These are phyloP conservation scores for Cyberlindnera mrakii DNA, from an alignment of 805 yeast species.

Conservation along the genomic window DNA sequence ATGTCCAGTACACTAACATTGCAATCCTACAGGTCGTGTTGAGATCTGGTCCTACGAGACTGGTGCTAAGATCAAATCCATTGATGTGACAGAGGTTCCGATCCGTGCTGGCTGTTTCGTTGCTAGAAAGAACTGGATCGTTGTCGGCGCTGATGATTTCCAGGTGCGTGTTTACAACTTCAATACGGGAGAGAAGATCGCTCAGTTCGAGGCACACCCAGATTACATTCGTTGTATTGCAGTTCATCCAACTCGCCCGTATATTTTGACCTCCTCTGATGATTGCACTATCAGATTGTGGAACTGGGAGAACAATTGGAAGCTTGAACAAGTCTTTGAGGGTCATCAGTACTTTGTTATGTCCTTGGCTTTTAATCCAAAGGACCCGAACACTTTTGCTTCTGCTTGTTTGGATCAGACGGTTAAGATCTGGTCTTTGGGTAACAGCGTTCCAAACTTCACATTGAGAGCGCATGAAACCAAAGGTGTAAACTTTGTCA, in stretches of 20 bases:
- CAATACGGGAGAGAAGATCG: conserved; percentile 89
- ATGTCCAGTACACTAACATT: not conserved
- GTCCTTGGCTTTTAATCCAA: conserved; percentile 93
- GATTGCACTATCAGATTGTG: conserved; percentile 88
- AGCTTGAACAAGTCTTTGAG: conserved; percentile 80
- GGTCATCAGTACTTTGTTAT: conserved; percentile 96
- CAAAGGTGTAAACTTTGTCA: conserved; percentile 93
- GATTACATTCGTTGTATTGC: conserved; percentile 92
- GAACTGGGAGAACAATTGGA: conserved; percentile 98
- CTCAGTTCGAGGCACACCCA: conserved; percentile 97
- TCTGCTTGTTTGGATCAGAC: conserved; percentile 95
- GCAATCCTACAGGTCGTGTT: conserved; percentile 32
- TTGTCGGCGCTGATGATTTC: conserved; percentile 94
- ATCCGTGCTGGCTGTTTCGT: conserved; percentile 93
- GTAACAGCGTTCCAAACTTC: conserved; percentile 82
- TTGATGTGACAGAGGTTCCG: conserved; percentile 94
- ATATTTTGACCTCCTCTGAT: conserved; percentile 82
- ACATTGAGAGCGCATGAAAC: conserved; percentile 87
- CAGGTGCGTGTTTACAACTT: conserved; percentile 89
- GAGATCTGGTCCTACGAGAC: conserved; percentile 96
- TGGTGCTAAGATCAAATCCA: conserved; percentile 71
- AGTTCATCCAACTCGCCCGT: conserved; percentile 91
- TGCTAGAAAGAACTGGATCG: conserved; percentile 95
- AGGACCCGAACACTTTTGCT: conserved; percentile 96
- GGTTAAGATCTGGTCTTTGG: conserved; percentile 94